Base-by-base conservation (phyloP, 352 stramenopile species). In the Globisporangium irregulare region DNA sequence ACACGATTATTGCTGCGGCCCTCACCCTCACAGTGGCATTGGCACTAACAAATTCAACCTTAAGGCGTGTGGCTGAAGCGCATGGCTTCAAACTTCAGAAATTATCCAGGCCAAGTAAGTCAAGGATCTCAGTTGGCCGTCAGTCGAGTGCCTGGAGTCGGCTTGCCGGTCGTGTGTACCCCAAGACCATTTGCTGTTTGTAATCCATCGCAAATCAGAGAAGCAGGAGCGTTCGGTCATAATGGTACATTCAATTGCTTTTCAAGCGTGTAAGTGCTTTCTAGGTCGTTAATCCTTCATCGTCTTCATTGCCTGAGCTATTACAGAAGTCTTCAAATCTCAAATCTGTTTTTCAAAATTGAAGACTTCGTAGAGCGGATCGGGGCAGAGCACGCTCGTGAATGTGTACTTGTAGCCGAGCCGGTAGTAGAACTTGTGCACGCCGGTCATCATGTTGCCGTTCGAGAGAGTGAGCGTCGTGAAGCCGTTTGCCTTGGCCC, bases 381-480 rank as follows among this genome's bases (percentile, higher is more conserved):
- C 54, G 15, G 12, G 20, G 22, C 41, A 38, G n/a, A 63, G 15
- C n/a, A 63, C 54, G 10, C 27, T 48, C 36, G 54, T 69, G 38
- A 36, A 8, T 25, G 63, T 63, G 38, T 69, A 57, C 38, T 54
- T 58, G 54, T 61, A 70, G 8, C 58, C 58, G 43, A 70, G 48
- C 12, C 25, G 27, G 14, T 62, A 41, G 65, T 70, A 70, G 34
- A 70, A 70, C 18, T 58, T 59, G 57, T 55, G 43, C 59, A 60
- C 65, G n/a, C 50, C 27, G 9, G 43, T 70, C 67, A 72, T 64
- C 48, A 71, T 63, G 59, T 63, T 32, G 36, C 50, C 50, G 27
- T 62, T 71, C 36, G 59, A 68, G 51, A 71, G 66, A 34, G 34
- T 59, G 34, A 71, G 41, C 34, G 32, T 62, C 56, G 24, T 38